Evolutionary conservation across 1,284 basidiomycete genomes (phyloP), one percentile per base, ranked within the genome.

Genomic region (Boletus semigastroideus): DNA sequence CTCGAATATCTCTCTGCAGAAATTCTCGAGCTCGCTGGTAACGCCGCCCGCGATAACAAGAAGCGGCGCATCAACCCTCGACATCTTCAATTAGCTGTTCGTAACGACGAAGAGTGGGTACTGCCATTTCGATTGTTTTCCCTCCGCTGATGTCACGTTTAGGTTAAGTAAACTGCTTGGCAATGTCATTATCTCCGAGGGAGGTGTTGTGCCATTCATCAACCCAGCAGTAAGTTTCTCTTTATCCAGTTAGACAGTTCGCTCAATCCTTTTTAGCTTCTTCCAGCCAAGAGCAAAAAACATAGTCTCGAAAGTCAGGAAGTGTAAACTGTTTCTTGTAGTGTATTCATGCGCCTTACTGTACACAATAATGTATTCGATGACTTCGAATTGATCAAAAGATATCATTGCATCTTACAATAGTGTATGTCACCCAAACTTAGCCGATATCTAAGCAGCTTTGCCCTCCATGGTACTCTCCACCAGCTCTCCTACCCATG

Each of bases 11-110:
- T 89, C 49, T 76, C 85, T 20, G 86, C 87, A 52, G 86, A 89
- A 69, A 87, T 89, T 63, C 81, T 89, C 63, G 87, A 89, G 72
- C 74, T 89, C 45, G 87, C 86, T 42, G 87, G 86, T 56, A 87
- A 87, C 68, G 86, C 84, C 48, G 79, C 76, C 9, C 76, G 80
- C 28, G 81, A 82, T 65, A 84, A 84, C 76, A 84, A 83, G 57
- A 86, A 92, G 76, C 87, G 90, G 56, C 91, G 91, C 82, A 83
- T 94, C 71, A 89, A 92, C 46, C 91, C 92, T 53, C 87, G 91
- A 73, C 92, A 94, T 73, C 74, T 94, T 27, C 91, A 93, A 74
- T 83, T 94, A 60, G 92, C 92, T 59, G 92, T 94, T 74, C 82
- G 90, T 60, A 91, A 92, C 71, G 89, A 91, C 61, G 88, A 92